Evolutionary conservation across 106 monocot genomes (phyloP), one percentile per base, ranked within the genome.

Genomic region (Posidonia australis): DNA sequence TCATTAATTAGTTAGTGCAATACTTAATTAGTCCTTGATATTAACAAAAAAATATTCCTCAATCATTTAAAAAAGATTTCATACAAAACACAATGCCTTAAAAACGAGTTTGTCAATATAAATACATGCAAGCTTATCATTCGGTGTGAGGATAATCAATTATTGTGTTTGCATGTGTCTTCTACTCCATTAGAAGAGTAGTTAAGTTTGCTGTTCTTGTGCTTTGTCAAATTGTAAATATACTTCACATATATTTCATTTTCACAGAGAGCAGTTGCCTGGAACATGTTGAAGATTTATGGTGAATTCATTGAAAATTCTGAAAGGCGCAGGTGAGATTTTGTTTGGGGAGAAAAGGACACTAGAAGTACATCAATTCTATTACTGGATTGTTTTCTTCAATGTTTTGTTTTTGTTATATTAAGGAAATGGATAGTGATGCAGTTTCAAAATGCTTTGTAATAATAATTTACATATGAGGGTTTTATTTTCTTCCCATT

Each of bases 281-380:
- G 89, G 86, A 86, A 89, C 70, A 94, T 94, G 93, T 67, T 82
- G 67, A 83, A 44, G 70, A 74, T 94, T 71, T 94, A 94, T 44
- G 84, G 77, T 67, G 93, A 89, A 16, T 94, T 89, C 19, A 82
- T 94, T 78, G 89, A 94, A 54, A 42, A 62, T 74, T 63, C 82
- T 60, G 94, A 94, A 62, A 86, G 71, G 45, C 73, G 66, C 66
- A 86, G 94, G 94, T 89, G 74, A 48, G 11, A 28, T 24, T 47
- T 66, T 80, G 79, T 84, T 30, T 86, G 81, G 79, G 77, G 64
- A 83, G 86, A 58, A 84, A 64, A 60, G 71, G 73, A 60, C 82
- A 83, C 83, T 86, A 66, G 42, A 43, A 41, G 27, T 58, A 55
- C 6, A 24, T 55, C 14, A 49, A 49, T 49, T 49, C 36, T 36